Percentiles rank a stretch among this genome's conserved stretches.
phyloP scores from a whole-genome alignment of 75 land plant species.

The Adiantum capillusveneris region DNA sequence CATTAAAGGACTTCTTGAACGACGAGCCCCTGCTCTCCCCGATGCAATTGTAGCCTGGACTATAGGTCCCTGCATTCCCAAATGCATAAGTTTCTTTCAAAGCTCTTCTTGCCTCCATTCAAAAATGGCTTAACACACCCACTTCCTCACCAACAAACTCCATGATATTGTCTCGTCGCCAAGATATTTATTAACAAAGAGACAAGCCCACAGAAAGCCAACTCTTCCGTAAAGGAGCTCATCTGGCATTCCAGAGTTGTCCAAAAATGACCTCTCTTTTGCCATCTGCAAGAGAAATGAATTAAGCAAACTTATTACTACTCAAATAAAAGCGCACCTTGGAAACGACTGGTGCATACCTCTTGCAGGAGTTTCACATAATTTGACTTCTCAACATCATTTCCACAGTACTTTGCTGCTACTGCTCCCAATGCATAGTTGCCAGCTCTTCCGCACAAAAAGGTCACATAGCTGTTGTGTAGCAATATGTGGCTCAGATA shows the following conservation, averaged over 20 bases:
- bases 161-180: conserved; percentile 59
- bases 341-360: conserved; percentile 22
- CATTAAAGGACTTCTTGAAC: conserved; percentile 65
- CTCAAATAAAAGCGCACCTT: not conserved
- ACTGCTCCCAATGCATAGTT: conserved; percentile 84
- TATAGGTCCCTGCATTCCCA: conserved; percentile 45
- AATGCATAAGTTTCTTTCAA: not conserved
- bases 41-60: conserved; percentile 50
- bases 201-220: conserved; percentile 82
- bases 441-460: conserved; percentile 82
- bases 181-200: conserved; percentile 67
- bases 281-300: conserved; percentile 19
- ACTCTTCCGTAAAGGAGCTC: conserved; percentile 87
- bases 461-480: conserved; percentile 49
- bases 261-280: conserved; percentile 19
- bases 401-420: conserved; percentile 47
- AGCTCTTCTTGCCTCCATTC: not conserved
- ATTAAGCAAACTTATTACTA: conserved; percentile 4
- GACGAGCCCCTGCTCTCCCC: conserved; percentile 45
- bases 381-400: conserved; percentile 31
- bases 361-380: conserved; percentile 52
- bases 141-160: conserved; percentile 38
- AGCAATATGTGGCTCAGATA: too few species aligned
- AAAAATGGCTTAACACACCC: not conserved
- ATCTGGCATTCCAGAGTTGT: conserved; percentile 48